Conservation (phyloP, 2,329 filamentous ascomycete species). For the Aspergillus melleus region DNA sequence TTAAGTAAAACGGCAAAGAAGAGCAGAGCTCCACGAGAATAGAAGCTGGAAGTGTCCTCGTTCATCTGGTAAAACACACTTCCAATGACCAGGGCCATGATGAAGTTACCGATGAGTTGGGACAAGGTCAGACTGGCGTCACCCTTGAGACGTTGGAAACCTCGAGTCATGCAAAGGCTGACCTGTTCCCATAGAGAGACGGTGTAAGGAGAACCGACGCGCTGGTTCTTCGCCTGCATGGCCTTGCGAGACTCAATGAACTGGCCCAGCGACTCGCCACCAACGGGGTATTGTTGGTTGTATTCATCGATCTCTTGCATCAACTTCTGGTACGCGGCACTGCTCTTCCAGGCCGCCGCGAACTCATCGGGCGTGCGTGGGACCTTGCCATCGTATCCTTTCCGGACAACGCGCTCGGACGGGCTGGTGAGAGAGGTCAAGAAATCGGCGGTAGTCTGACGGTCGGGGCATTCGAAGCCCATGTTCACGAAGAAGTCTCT, state of each 20-base stretch:
- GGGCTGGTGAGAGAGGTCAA: slow-evolving; percentile 70
- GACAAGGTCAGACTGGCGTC: slow-evolving; percentile 74
- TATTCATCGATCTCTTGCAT: slow-evolving; percentile 47
- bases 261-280: slow-evolving; percentile 40
- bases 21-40: slow-evolving; percentile 72
- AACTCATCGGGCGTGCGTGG: slow-evolving; percentile 72
- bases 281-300: slow-evolving; percentile 44
- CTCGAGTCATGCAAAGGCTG: slow-evolving; percentile 75
- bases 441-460: slow-evolving; percentile 72
- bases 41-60: slow-evolving; percentile 69
- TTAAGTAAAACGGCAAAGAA: slow-evolving; percentile 90
- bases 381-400: slow-evolving; percentile 62
- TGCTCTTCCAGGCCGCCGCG: slow-evolving; percentile 57
- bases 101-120: slow-evolving; percentile 66
- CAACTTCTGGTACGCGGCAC: slow-evolving; percentile 46
- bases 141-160: slow-evolving; percentile 72
- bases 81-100: slow-evolving; percentile 75
- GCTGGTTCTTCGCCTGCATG: slow-evolving; percentile 49
- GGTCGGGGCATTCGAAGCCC: slow-evolving; percentile 68
- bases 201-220: slow-evolving; percentile 76
- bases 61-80: slow-evolving; percentile 79
- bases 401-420: slow-evolving; percentile 55
- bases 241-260: slow-evolving; percentile 45
- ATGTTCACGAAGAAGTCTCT: slow-evolving; percentile 67
- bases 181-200: slow-evolving; percentile 76